Evolutionary conservation across 129 eudicot species (phyloP).

Genomic region (Ambrosia artemisiifolia): DNA sequence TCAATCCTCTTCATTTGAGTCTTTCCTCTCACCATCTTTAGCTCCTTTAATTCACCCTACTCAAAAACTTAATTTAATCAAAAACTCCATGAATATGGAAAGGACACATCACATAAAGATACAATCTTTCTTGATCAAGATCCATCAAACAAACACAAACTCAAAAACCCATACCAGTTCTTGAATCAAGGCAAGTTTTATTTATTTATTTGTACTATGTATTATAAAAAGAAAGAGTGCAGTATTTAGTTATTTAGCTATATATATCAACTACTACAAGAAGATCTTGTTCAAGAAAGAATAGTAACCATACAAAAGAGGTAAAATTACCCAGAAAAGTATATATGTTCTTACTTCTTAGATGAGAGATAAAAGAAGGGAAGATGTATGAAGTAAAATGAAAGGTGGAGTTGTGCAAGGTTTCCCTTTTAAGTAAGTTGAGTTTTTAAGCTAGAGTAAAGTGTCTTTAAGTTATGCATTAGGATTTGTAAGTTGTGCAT

Average conservation of each 20-base stretch:
- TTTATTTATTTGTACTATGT: background rate
- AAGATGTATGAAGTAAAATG: constrained; percentile 5
- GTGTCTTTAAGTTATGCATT: background rate
- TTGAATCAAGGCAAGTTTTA: constrained; percentile 18
- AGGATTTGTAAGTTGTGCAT: constrained; percentile 17
- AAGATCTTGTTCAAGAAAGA: constrained; percentile 27
- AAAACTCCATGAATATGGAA: background rate
- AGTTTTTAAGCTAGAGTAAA: background rate
- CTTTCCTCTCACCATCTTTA: constrained; percentile 15
- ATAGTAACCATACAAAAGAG: constrained; percentile 34
- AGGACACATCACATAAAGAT: background rate
- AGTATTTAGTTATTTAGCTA: background rate
- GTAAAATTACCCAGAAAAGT: constrained; percentile 38
- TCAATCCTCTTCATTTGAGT: constrained; percentile 9
- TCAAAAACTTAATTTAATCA: background rate
- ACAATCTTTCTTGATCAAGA: constrained; percentile 22
- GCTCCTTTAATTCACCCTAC: background rate
- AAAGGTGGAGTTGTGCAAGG: constrained; percentile 17
- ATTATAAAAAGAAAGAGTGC: constrained; percentile 15
- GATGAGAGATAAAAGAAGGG: background rate
- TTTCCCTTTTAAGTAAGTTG: constrained; percentile 10
- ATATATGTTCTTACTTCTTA: constrained; percentile 19
- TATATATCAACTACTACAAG: constrained; percentile 27
- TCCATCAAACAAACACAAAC: constrained; percentile 15
- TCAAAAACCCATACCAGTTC: constrained; percentile 17